Percentiles rank a stretch among this genome's conserved stretches.
Conservation (phyloP, 2,329 filamentous ascomycete genomes). For the Graphilbum fragrans region DNA sequence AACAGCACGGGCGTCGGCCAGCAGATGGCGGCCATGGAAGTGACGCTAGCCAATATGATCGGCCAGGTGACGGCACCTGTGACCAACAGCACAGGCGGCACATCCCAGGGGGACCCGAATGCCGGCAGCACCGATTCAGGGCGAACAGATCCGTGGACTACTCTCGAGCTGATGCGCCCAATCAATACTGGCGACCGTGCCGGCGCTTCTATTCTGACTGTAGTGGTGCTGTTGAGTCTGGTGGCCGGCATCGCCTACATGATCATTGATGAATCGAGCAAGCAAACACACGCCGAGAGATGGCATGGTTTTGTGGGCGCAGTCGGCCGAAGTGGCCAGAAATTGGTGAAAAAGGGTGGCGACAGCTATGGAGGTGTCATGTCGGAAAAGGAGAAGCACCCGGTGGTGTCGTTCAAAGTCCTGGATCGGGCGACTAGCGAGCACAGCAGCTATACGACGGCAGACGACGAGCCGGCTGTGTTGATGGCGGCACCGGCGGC, state of each 20-base stretch:
- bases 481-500: not conserved
- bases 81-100: constrained; percentile 32
- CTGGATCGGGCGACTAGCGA: constrained; percentile 1
- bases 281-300: constrained; percentile 19
- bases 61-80: constrained; percentile 23
- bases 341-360: not conserved
- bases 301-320: constrained; percentile 14
- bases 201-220: constrained; percentile 11
- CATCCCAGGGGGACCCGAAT: constrained; percentile 32
- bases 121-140: constrained; percentile 19
- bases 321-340: constrained; percentile 4
- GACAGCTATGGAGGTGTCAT: not conserved
- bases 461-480: not conserved
- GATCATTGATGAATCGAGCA: constrained; percentile 32
- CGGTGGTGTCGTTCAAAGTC: not conserved
- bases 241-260: constrained; percentile 39
- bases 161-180: not conserved
- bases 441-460: not conserved
- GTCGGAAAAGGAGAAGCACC: constrained; percentile 5
- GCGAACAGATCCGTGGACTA: not conserved
- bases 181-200: constrained; percentile 6
- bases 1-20: constrained; percentile 52
- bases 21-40: constrained; percentile 58
- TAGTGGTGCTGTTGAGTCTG: constrained; percentile 40
- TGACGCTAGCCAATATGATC: constrained; percentile 51